These are phyloP conservation scores for Penicillium diatomitis DNA, from an alignment of 495 filamentous ascomycete genomes.

Conservation along the genomic window DNA sequence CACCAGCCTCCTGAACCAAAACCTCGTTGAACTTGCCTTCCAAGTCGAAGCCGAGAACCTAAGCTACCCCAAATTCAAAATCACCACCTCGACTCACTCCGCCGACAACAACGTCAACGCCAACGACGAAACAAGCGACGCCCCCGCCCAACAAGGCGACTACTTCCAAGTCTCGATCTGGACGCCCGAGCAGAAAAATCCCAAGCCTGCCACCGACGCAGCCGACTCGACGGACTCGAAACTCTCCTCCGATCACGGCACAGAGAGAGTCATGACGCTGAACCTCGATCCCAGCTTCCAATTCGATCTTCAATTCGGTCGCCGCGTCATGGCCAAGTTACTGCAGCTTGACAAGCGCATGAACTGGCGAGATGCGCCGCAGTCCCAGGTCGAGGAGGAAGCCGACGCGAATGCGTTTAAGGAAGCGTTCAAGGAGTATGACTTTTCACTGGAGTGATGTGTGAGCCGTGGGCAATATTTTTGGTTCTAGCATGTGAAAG, in stretches of 20 bases:
- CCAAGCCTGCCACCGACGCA: background rate
- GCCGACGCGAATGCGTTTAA: slow-evolving; percentile 75
- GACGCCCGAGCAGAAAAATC: slow-evolving; percentile 20
- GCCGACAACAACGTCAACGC: slow-evolving; percentile 1
- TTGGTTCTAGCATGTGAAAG: no score
- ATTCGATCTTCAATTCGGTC: slow-evolving; percentile 59
- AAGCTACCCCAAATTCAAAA: slow-evolving; percentile 48
- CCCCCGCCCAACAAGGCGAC: slow-evolving; percentile 49
- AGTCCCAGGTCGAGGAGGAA: slow-evolving; percentile 67
- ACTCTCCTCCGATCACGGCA: slow-evolving; percentile 1
- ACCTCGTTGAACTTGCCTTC: slow-evolving; percentile 75
- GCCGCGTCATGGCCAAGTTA: slow-evolving; percentile 80
- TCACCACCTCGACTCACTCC: background rate
- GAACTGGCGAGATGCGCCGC: slow-evolving; percentile 74
- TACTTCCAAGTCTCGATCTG: slow-evolving; percentile 84
- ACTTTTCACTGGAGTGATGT: slow-evolving; percentile 52
- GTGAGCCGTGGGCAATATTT: background rate
- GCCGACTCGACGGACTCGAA: background rate
- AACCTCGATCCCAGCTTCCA: slow-evolving; percentile 42
- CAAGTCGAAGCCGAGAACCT: slow-evolving; percentile 73
- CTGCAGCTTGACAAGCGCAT: slow-evolving; percentile 63
- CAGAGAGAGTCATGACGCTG: slow-evolving; percentile 43
- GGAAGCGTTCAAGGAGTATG: slow-evolving; percentile 73
- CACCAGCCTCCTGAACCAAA: slow-evolving; percentile 48
- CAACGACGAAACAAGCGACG: background rate